A percentile compares a stretch with the other conserved stretches of the same genome.
Evolutionary conservation across 163 green algal species (phyloP).

Genomic region (Scenedesmus sp.): DNA sequence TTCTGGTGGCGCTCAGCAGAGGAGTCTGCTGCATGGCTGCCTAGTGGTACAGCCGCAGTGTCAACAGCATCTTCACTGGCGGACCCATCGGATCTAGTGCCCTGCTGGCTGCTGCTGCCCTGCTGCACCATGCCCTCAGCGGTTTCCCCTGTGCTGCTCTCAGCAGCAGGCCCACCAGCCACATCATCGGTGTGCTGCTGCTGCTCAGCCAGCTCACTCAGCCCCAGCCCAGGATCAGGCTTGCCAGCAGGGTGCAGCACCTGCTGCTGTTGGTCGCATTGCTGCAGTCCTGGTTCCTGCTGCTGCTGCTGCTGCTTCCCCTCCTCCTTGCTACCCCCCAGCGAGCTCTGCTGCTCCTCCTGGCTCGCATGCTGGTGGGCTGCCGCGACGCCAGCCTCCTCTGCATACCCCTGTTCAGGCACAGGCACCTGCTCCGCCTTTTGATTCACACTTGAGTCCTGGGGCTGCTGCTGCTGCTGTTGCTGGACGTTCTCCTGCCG

Average conservation of each 20-base stretch:
- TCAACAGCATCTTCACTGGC: background rate
- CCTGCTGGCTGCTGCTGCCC: background rate
- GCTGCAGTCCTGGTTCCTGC: background rate
- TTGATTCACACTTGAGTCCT: no score
- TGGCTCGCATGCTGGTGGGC: background rate
- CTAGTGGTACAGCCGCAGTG: background rate
- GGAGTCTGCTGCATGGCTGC: background rate
- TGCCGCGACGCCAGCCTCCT: background rate
- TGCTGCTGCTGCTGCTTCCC: conserved; percentile 1
- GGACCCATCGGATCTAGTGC: background rate
- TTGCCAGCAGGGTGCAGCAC: background rate
- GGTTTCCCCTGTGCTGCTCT: background rate
- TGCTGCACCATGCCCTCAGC: background rate
- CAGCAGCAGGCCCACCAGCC: background rate
- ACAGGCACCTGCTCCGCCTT: no score
- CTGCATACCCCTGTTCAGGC: background rate
- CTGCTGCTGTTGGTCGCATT: background rate
- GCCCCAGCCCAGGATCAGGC: background rate
- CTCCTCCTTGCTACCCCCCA: background rate
- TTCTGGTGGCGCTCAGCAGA: background rate
- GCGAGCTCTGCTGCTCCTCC: background rate
- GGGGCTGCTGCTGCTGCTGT: background rate
- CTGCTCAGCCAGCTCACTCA: background rate
- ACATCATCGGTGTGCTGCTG: background rate
- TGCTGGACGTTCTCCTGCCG: background rate